Percentiles rank a stretch among this genome's conserved stretches.
Conservation (phyloP, 257 asterid species). For the Solanum dulcamara region DNA sequence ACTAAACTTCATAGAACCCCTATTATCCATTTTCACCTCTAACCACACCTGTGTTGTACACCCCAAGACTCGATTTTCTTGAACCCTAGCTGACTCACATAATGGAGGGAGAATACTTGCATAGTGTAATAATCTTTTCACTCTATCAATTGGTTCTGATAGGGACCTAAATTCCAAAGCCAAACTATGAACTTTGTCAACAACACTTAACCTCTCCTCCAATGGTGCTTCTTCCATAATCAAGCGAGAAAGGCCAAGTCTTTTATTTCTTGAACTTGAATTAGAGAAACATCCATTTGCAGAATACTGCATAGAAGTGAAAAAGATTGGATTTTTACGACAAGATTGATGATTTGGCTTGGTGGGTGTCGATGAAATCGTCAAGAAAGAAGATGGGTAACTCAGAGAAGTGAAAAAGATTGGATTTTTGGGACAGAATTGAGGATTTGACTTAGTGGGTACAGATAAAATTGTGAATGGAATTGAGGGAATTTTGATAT, state of each 20-base stretch:
- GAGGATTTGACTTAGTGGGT: not conserved
- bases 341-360: not conserved
- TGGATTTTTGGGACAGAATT: not conserved
- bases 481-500: constrained; percentile 1
- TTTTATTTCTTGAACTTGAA: constrained; percentile 1
- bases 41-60: constrained; percentile 42
- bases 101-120: constrained; percentile 27
- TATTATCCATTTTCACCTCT: constrained; percentile 21
- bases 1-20: constrained; percentile 23
- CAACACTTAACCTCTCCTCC: constrained; percentile 19
- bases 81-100: constrained; percentile 9
- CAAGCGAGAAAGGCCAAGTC: not conserved
- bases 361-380: not conserved
- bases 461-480: not conserved
- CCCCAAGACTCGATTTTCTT: constrained; percentile 27
- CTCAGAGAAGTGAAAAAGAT: not conserved
- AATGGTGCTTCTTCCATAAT: not conserved
- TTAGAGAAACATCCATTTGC: not conserved
- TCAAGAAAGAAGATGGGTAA: not conserved
- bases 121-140: constrained; percentile 28
- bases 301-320: not conserved
- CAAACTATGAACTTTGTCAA: constrained; percentile 30
- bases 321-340: not conserved
- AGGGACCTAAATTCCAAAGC: constrained; percentile 25
- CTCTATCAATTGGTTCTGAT: constrained; percentile 31